Evolutionary conservation across 768 basidiomycete species (phyloP).

Genomic region (Peribolospora kevripleyi): DNA sequence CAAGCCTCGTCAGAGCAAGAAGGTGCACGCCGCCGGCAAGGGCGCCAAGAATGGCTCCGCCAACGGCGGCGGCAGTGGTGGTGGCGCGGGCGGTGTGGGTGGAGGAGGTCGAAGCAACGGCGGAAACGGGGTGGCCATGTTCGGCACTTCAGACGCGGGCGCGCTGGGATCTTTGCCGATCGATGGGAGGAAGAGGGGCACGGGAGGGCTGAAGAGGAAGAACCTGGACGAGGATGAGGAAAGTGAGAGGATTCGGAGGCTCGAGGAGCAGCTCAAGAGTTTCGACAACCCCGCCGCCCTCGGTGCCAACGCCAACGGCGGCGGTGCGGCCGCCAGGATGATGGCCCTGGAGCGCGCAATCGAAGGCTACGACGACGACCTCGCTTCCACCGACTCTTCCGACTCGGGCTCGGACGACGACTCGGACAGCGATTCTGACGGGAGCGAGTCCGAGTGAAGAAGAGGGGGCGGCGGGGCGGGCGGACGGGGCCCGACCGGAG

Average conservation of each 20-base stretch:
- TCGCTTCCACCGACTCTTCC: background rate
- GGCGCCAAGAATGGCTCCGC: constrained; percentile 26
- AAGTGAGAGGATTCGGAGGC: constrained; percentile 72
- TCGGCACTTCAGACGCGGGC: too few relatives aligned
- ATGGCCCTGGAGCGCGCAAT: background rate
- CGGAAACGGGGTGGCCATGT: too few relatives aligned
- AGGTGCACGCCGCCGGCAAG: constrained; percentile 8
- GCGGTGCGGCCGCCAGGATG: too few relatives aligned
- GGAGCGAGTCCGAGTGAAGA: too few relatives aligned
- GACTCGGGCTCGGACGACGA: too few relatives aligned
- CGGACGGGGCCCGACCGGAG: too few relatives aligned
- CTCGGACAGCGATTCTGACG: too few relatives aligned
- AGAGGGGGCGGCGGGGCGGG: too few relatives aligned
- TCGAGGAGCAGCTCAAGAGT: constrained; percentile 66
- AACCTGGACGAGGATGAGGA: constrained; percentile 89
- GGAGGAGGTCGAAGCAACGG: background rate
- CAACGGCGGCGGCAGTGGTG: constrained; percentile 9
- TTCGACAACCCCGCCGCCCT: constrained; percentile 33
- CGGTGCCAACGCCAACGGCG: too few relatives aligned
- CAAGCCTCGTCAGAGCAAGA: constrained; percentile 17
- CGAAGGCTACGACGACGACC: background rate
- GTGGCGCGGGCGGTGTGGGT: constrained; percentile 12
- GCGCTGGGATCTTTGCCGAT: background rate
- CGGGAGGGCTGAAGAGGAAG: constrained; percentile 75
- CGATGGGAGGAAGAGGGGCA: constrained; percentile 19